A percentile compares a stretch with the other conserved stretches of the same genome.
Conservation (phyloP, 768 basidiomycete species). For the Agrocybe chaxingu region DNA sequence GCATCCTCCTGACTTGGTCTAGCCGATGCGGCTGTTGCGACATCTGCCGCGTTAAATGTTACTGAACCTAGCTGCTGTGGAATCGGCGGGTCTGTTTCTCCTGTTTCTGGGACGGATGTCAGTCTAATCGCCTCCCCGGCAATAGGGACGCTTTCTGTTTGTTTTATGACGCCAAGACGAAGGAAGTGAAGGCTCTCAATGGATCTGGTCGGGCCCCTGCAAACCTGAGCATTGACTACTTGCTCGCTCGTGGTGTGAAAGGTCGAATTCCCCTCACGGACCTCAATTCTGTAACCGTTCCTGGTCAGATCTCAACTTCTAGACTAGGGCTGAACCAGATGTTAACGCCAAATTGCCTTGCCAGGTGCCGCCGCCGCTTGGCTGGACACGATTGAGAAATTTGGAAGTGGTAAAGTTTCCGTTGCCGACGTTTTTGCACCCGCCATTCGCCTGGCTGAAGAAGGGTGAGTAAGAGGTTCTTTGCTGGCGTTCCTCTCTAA, state of each 20-base stretch:
- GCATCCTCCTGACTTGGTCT: background rate
- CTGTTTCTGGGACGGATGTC: constrained; percentile 5
- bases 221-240: constrained; percentile 73
- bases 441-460: constrained; percentile 88
- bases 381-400: constrained; percentile 81
- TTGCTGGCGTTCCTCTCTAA: background rate
- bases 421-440: constrained; percentile 77
- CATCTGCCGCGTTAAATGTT: constrained; percentile 88
- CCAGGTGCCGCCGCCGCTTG: constrained; percentile 92
- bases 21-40: constrained; percentile 96
- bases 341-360: background rate
- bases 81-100: constrained; percentile 72
- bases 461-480: constrained; percentile 55
- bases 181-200: constrained; percentile 84
- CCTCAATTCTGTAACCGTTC: constrained; percentile 90
- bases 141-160: constrained; percentile 87
- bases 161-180: constrained; percentile 83
- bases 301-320: constrained; percentile 36
- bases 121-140: constrained; percentile 4
- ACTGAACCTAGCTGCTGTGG: constrained; percentile 87
- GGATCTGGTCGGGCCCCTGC: constrained; percentile 88
- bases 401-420: constrained; percentile 72
- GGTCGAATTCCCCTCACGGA: constrained; percentile 77
- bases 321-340: background rate
- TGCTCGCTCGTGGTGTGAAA: constrained; percentile 63